Percentiles rank a stretch among this genome's conserved stretches.
These are phyloP conservation scores for Phylloporus sp. DNA, from an alignment of 768 basidiomycete species.

Conservation along the genomic window DNA sequence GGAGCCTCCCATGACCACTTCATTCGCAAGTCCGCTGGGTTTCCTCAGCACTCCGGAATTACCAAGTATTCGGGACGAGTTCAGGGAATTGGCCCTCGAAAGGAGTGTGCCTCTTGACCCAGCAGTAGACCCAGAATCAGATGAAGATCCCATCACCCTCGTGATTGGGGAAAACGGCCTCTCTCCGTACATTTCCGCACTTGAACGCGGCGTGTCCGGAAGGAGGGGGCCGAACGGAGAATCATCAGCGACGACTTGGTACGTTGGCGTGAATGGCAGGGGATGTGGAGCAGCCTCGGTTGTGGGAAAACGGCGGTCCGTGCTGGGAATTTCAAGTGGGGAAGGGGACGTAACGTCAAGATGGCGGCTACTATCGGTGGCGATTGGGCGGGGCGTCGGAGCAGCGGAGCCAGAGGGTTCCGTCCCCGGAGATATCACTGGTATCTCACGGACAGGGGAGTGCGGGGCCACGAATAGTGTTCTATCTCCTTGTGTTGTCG, in stretches of 20 bases:
- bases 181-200: constrained; percentile 24
- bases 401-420: not conserved
- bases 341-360: not conserved
- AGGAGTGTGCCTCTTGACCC: constrained; percentile 1
- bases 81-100: constrained; percentile 12
- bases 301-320: not conserved
- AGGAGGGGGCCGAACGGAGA: constrained; percentile 30
- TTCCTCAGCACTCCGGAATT: constrained; percentile 8
- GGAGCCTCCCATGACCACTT: not conserved
- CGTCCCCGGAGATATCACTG: constrained; percentile 1
- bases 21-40: constrained; percentile 19
- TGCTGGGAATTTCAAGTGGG: constrained; percentile 11
- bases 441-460: not conserved
- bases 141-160: constrained; percentile 18
- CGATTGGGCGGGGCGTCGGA: not conserved
- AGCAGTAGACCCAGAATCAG: not conserved
- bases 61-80: constrained; percentile 6
- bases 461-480: not conserved
- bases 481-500: constrained; percentile 4
- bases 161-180: constrained; percentile 28
- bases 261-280: constrained; percentile 17
- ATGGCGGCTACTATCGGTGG: not conserved
- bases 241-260: constrained; percentile 19
- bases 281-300: not conserved
- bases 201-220: constrained; percentile 27